Conservation (phyloP, 192 early-diverging fungal species). For the Allomyces macrogynus region DNA sequence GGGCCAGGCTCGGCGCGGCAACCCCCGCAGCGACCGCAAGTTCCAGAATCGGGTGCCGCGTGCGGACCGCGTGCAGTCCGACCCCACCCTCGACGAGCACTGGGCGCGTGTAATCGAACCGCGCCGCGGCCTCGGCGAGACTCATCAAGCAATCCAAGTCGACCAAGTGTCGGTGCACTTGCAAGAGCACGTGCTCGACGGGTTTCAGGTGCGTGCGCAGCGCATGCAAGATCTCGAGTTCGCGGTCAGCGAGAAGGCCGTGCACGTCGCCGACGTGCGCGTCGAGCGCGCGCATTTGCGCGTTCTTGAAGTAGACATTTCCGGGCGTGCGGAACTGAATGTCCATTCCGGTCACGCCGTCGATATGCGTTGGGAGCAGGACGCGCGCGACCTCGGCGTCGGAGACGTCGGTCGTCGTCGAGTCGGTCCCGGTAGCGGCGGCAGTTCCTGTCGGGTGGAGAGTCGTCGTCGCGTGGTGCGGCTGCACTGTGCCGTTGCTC, state of each 20-base stretch:
- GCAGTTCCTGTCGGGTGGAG: no score
- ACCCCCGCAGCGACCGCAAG: background rate
- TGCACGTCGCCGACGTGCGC: background rate
- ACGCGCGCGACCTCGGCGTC: background rate
- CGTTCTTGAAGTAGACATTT: background rate
- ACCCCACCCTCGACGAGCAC: background rate
- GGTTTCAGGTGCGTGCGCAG: background rate
- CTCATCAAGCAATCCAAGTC: background rate
- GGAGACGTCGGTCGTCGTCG: no score
- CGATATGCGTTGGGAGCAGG: background rate
- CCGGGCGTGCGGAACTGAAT: background rate
- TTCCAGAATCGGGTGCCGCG: background rate
- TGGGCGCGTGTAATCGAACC: constrained; percentile 1
- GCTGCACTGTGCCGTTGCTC: background rate
- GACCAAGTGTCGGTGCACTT: background rate
- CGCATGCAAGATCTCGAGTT: background rate
- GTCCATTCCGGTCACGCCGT: background rate
- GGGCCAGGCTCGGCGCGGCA: no score
- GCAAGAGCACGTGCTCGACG: background rate
- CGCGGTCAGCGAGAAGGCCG: background rate
- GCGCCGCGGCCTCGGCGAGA: constrained; percentile 1
- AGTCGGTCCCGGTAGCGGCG: no score
- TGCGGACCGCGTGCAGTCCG: background rate
- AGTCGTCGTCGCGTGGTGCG: no score
- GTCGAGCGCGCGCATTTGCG: background rate